Base-by-base conservation (phyloP, 768 basidiomycete species). In the Hypsizygus marmoreus region DNA sequence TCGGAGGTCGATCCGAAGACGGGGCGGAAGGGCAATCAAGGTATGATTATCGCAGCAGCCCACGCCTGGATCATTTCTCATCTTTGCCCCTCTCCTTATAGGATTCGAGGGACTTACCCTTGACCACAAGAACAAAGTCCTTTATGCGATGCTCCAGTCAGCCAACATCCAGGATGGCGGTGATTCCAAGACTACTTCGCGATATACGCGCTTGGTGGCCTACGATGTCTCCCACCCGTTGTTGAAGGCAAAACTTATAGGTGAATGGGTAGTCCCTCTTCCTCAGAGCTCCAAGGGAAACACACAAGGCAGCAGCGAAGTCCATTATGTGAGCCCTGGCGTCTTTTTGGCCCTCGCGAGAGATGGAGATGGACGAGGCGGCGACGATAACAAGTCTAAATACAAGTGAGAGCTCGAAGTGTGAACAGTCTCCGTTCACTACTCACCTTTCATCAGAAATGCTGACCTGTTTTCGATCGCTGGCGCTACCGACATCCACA, bases 91-190 rank as follows among this genome's bases (percentile, higher is more conserved):
- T 29, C 35, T 31, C 32, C 20, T 2, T 38, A 2, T 37, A 80
- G 81, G 82, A 2, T 79, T 86, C 29, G 82, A 86, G 56, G 77
- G 80, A 17, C 65, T 86, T 10, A 82, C 84, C 0, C 43, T 76
- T 3, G 77, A 78, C 46, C 54, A 73, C 0, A 55, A 65, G 5
- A 78, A 77, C 2, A 62, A 65, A 4, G 76, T 69, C 2, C 69
- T 86, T 2, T 86, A 81, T 56, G 82, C 75, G 0, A 72, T 86
- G 54, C 70, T 86, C 1, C 85, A 88, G 54, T 73, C 76, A 4
- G 84, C 81, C 0, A 72, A 77, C 1, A 73, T 82, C 3, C 84
- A 86, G 51, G 84, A 85, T 51, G 80, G 82, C n/a, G 80, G 79
- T 0, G 52, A 56, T 29, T 62, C 70, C 43, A 74, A 77, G 50